Base-by-base conservation (phyloP, 768 basidiomycete species). In the Termitomyces sp. region DNA sequence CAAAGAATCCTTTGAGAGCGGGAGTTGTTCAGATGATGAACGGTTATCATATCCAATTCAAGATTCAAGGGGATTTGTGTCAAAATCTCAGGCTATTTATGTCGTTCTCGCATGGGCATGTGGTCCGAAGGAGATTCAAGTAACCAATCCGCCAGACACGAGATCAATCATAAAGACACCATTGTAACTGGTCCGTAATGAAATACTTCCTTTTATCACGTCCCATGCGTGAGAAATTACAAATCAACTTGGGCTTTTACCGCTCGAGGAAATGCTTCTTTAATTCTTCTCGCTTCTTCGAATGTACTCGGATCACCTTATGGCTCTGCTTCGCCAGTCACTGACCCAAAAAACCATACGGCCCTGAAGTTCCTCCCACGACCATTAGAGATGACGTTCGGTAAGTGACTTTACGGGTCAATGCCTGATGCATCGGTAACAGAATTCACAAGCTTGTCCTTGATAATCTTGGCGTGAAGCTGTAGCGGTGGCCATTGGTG, bases 331-430 rank as follows among this genome's bases (percentile, higher is more conserved):
- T 98, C 95, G 0, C 91, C 93, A 0, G 78, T 95, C 33, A 92
- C 94, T 77, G 55, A 88, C 95, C 69, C 91, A 93, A 2, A 82
- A 81, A n/a, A 93, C 93, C 78, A 0, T 97, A 94, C 68, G 96
- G 97, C 1, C 97, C 97, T 1, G 91, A 95, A 69, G 98, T 98
- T 67, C 95, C 96, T 0, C 82, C 86, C 4, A 96, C 95, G 2
- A 88, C 90, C 16, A 89, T 96, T 62, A 82, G 97, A 42, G 97
- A 99, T 67, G 96, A 99, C 64, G 91, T 99, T 31, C 77, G 88
- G 93, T 94, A 67, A 49, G 74, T 67, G 30, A 36, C 36, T 27
- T 18, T 24, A 11, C 11, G 20, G n/a, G n/a, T 39, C 16, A 4
- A 52, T 39, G 4, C 44, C 50, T 12, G 22, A 16, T 50, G 27